These are phyloP conservation scores for Inga laurina DNA, from an alignment of 306 rosid genomes.

Conservation along the genomic window DNA sequence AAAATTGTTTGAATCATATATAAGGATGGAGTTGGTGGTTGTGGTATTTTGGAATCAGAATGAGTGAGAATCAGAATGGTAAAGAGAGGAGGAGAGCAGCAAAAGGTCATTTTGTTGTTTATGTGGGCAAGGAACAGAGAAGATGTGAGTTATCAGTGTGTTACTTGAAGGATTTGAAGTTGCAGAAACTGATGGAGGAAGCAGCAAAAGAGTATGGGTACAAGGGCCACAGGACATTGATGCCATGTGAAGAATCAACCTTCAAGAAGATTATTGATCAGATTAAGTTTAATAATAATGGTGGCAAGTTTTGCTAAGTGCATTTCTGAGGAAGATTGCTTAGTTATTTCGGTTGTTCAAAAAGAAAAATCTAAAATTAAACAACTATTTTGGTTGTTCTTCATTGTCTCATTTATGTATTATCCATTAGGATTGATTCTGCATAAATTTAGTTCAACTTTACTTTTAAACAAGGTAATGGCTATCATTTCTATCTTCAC, in stretches of 20 bases:
- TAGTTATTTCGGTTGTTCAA: too few relatives aligned
- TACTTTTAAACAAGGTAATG: neutral
- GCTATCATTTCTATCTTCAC: neutral
- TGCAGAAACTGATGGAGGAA: conserved; percentile 41
- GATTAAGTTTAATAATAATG: too few relatives aligned
- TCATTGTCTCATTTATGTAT: neutral
- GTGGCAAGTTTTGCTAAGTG: neutral
- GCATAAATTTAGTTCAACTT: neutral
- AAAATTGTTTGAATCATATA: neutral
- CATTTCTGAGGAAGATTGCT: neutral
- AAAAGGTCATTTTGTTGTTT: conserved; percentile 50
- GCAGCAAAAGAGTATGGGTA: conserved; percentile 44
- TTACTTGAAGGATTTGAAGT: conserved; percentile 37
- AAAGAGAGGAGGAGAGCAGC: conserved; percentile 27
- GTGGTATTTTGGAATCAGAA: neutral
- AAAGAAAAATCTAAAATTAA: neutral
- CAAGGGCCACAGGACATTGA: conserved; percentile 24
- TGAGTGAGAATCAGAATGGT: neutral
- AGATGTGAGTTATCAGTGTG: conserved; percentile 39
- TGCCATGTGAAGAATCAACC: conserved; percentile 49
- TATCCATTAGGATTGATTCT: neutral
- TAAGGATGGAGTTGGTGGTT: neutral
- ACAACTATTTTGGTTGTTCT: neutral
- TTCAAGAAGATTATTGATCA: conserved; percentile 23
- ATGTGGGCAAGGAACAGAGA: conserved; percentile 44